Base-by-base conservation (phyloP, 441 rosid species). In the Pelargonium fulgidum region DNA sequence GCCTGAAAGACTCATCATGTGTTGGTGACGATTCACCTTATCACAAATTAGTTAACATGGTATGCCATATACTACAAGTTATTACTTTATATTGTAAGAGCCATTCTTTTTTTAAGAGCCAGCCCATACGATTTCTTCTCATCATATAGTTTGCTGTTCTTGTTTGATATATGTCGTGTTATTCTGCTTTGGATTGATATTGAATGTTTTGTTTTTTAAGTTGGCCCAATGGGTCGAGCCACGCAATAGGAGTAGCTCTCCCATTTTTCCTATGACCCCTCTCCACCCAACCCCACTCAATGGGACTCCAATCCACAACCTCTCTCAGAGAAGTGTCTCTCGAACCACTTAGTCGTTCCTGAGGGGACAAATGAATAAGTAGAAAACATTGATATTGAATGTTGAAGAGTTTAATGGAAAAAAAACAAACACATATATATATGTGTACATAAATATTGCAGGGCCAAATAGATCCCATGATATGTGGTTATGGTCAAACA, bases 1-100 rank as follows among this genome's bases (percentile, higher is more conserved):
- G 78, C 77, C 70, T 89, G 73, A 81, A 76, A 78, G 80, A 73
- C 67, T 78, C 76, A 68, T 81, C 84, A n/a, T 61, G 67, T 62
- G 70, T 62, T 48, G 69, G 68, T 72, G 64, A 85, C 19, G 83
- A 72, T 74, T 80, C 83, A 33, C 81, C 83, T 59, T 83, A 79
- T 72, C 82, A 75, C 76, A 89, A 85, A 81, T 74, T 92, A 79
- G 79, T 90, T 74, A 83, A 70, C 81, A 90, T 94, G 99, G 96
- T 89, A 77, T 79, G 86, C 74, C 16, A 33, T 14, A 44, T 42
- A 8, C 64, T 59, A 59, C 17, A 11, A 5, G 13, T 20, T 22
- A 22, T 22, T 59, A 22, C 36, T 13, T 26, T 26, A 26, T 26
- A 26, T 26, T 26, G 33, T 26, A 26, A 29, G 36, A 33, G 39